Evolutionary conservation across 306 rosid species (phyloP), one percentile per base, ranked within the genome.

Genomic region (Dicorynia guianensis): DNA sequence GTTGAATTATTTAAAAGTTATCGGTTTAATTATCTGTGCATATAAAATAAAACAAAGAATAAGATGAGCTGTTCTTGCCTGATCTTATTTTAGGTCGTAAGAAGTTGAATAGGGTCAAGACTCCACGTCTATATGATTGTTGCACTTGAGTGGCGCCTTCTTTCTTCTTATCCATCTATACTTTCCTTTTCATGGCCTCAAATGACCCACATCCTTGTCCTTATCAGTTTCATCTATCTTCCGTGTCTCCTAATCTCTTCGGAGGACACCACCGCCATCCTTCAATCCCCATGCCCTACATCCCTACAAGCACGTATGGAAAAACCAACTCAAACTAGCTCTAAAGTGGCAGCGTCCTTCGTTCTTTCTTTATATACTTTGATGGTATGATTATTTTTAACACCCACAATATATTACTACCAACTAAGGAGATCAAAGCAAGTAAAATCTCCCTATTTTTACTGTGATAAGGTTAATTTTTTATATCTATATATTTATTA

Each of bases 91-190:
- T 39, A 14, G 43, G 39, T 5, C 0, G 8, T 18, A 25, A 13
- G 33, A 40, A 64, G 39, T 6, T 19, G 0, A 6, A 14, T 63
- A 52, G 38, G 46, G 36, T 5, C 35, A 59, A 60, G 49, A 61
- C 60, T 73, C 78, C 39, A 10, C 49, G 25, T 61, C 50, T 15
- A 40, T 56, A 47, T 7, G 50, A 36, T 12, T 20, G n/a, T 25
- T 36, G 38, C 40, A 60, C 14, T 43, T 64, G 6, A 58, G 47
- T 44, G 39, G 70, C 15, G n/a, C 44, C 63, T 8, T 3, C 17
- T 46, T 82, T 55, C 61, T 69, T 75, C 71, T 65, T 44, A 63
- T 68, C 77, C 63, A 55, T 20, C 20, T 56, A 15, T 71, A 74
- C 62, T 47, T 17, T 58, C 35, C 42, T 43, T 44, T 34, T 44